phyloP scores from a whole-genome alignment of 177 flowering plant genomes.

The Tripterygium wilfordii region DNA sequence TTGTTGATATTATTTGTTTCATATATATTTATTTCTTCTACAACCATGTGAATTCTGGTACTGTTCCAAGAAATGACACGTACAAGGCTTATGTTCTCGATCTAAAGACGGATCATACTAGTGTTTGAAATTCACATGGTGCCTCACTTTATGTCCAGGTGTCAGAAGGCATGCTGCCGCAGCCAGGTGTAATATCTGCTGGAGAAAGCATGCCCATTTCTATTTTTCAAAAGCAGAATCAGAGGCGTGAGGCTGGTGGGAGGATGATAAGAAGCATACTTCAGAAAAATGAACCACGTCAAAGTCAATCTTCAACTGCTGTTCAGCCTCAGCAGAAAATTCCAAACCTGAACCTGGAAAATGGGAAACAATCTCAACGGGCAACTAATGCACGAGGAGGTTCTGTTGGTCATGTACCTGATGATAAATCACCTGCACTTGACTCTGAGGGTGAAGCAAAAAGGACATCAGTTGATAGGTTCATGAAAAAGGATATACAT shows the following conservation, averaged over 20 bases:
- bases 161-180: constrained; percentile 3
- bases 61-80: too few relatives aligned
- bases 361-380: constrained; percentile 11
- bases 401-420: constrained; percentile 5
- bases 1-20: not conserved
- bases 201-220: constrained; percentile 10
- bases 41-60: too few relatives aligned
- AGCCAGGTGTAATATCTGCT: constrained; percentile 5
- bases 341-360: constrained; percentile 8
- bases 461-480: constrained; percentile 10
- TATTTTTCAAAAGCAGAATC: constrained; percentile 9
- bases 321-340: constrained; percentile 11
- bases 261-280: constrained; percentile 17
- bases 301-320: constrained; percentile 8
- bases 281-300: constrained; percentile 14
- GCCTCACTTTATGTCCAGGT: constrained; percentile 6
- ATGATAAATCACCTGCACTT: constrained; percentile 3
- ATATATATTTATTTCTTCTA: too few relatives aligned
- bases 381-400: constrained; percentile 2
- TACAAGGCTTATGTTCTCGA: too few relatives aligned
- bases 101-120: too few relatives aligned
- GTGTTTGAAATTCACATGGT: too few relatives aligned
- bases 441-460: constrained; percentile 7
- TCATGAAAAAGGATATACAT: constrained; percentile 11
- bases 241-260: constrained; percentile 16